Percentiles rank a stretch among this genome's conserved stretches.
These are phyloP conservation scores for Ceraceosorus bombacis DNA, from an alignment of 1,284 basidiomycete genomes.

Conservation along the genomic window DNA sequence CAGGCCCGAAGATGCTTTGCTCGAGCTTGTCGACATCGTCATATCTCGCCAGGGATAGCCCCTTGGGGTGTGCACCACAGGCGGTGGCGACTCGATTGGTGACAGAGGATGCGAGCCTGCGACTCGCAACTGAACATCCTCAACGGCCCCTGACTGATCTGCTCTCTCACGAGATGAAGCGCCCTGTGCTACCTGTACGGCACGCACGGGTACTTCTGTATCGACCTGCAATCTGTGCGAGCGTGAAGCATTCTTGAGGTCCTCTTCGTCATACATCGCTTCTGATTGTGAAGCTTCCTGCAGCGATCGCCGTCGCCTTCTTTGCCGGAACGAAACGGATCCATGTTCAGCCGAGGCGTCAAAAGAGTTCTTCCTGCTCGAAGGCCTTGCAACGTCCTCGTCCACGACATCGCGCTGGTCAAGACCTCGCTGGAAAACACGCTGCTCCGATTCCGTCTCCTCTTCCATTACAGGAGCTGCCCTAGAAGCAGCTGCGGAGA, in stretches of 20 bases:
- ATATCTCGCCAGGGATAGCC: background rate
- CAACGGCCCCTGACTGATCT: no score
- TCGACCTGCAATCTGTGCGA: background rate
- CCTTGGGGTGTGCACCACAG: background rate
- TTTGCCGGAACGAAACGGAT: background rate
- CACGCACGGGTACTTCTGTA: background rate
- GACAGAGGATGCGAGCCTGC: background rate
- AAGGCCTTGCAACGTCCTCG: no score
- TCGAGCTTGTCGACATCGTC: background rate
- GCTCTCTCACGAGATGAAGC: background rate
- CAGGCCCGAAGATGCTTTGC: background rate
- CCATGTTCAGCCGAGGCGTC: no score
- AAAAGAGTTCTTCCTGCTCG: no score
- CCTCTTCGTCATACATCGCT: background rate
- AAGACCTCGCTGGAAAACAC: no score
- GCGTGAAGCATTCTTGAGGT: no score
- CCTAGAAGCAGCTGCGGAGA: no score
- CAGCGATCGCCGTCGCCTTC: background rate
- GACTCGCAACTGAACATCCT: no score
- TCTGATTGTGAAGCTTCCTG: background rate
- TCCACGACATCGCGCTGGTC: no score
- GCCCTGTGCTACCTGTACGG: no score
- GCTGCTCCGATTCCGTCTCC: no score
- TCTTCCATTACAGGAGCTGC: no score
- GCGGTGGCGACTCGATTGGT: background rate